Percentiles rank a stretch among this genome's conserved stretches.
phyloP scores from a whole-genome alignment of 441 rosid species.

The Croton setiger region DNA sequence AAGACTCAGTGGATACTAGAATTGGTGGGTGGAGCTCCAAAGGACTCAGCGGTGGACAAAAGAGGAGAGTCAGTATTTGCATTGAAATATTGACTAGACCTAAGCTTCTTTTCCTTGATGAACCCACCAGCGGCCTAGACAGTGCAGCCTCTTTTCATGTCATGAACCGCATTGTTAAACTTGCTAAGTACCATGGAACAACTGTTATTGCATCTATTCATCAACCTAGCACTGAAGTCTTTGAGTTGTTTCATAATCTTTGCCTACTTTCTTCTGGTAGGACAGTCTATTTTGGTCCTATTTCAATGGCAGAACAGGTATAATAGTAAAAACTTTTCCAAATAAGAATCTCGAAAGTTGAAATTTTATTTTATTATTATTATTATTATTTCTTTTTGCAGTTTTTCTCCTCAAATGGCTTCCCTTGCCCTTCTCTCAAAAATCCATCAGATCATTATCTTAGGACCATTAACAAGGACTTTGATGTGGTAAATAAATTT shows the following conservation, averaged over 20 bases:
- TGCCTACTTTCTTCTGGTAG: conserved; percentile 45
- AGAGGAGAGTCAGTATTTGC: conserved; percentile 52
- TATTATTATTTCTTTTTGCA: conserved; percentile 8
- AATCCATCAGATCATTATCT: conserved; percentile 57
- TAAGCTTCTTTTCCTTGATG: conserved; percentile 48
- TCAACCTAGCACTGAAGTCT: conserved; percentile 57
- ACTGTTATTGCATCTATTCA: conserved; percentile 48
- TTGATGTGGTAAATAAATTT: conserved; percentile 29
- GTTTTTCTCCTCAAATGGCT: conserved; percentile 49
- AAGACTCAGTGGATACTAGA: conserved; percentile 40
- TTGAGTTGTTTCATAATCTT: conserved; percentile 41
- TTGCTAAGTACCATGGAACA: conserved; percentile 33
- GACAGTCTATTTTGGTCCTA: conserved; percentile 43
- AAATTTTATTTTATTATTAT: not conserved
- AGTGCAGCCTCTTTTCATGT: conserved; percentile 56
- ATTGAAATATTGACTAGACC: conserved; percentile 49
- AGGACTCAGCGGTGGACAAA: conserved; percentile 56
- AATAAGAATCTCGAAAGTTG: too few species aligned
- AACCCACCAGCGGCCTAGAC: conserved; percentile 62
- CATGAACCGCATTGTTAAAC: conserved; percentile 37
- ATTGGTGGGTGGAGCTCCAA: conserved; percentile 46
- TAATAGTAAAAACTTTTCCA: too few species aligned
- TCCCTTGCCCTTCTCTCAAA: conserved; percentile 41
- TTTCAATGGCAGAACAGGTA: conserved; percentile 38
- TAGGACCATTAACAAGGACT: conserved; percentile 48